Percentiles rank a stretch among this genome's conserved stretches.
Conservation (phyloP, 805 yeast genomes). For the Hanseniaspora meyeri region DNA sequence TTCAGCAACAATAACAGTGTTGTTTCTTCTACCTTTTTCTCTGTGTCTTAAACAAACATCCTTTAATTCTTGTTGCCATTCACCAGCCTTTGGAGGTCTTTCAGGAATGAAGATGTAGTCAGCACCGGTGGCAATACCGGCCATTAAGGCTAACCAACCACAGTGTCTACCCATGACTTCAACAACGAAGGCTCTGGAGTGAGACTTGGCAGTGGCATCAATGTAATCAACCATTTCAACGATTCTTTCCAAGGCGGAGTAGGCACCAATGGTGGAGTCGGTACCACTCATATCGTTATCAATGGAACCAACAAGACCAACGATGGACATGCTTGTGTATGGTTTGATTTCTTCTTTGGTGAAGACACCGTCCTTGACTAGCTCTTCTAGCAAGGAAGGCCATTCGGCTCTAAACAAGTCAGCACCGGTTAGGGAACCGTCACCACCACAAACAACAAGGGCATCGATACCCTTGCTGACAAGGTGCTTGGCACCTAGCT, state of each 20-base stretch:
- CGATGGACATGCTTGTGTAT: constrained; percentile 65
- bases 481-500: constrained; percentile 71
- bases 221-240: constrained; percentile 81
- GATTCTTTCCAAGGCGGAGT: constrained; percentile 82
- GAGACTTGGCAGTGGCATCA: constrained; percentile 74
- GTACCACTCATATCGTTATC: constrained; percentile 97
- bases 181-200: constrained; percentile 69
- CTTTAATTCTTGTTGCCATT: constrained; percentile 60
- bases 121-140: constrained; percentile 70
- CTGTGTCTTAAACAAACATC: constrained; percentile 54
- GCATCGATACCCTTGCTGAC: constrained; percentile 86
- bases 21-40: constrained; percentile 59
- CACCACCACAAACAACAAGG: constrained; percentile 94
- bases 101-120: constrained; percentile 75
- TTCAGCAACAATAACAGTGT: constrained; percentile 72
- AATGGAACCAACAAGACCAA: constrained; percentile 91
- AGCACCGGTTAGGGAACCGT: constrained; percentile 96
- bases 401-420: constrained; percentile 88
- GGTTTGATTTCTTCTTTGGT: constrained; percentile 47
- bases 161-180: constrained; percentile 88
- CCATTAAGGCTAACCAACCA: constrained; percentile 77
- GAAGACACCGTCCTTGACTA: constrained; percentile 45
- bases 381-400: constrained; percentile 75
- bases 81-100: constrained; percentile 49
- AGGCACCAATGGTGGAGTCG: constrained; percentile 93